phyloP scores from a whole-genome alignment of 1,284 basidiomycete genomes.

The Coniferiporia sulphurascens region DNA sequence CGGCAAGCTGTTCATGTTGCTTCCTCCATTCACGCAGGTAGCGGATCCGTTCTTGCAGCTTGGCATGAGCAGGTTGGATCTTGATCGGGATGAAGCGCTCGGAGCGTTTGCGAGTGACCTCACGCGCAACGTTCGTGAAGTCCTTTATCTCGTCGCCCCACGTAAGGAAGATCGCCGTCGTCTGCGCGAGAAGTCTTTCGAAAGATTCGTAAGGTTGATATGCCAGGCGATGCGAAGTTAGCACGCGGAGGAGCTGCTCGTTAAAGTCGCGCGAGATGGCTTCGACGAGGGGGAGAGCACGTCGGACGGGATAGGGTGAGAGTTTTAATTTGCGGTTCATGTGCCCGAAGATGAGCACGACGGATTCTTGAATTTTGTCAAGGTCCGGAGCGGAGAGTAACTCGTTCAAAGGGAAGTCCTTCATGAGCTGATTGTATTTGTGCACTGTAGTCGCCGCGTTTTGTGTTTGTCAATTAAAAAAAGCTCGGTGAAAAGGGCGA shows the following conservation, averaged over 20 bases:
- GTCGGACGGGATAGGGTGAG: conserved; percentile 93
- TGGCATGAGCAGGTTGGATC: conserved; percentile 85
- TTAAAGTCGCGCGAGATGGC: conserved; percentile 98
- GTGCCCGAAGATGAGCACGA: conserved; percentile 86
- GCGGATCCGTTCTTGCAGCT: conserved; percentile 83
- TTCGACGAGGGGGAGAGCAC: conserved; percentile 93
- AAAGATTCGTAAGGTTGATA: conserved; percentile 95
- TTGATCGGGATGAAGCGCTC: conserved; percentile 99
- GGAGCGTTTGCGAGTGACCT: conserved; percentile 85
- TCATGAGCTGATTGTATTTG: conserved; percentile 98
- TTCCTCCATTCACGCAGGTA: conserved; percentile 93
- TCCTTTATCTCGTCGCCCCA: conserved; percentile 99
- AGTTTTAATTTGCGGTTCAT: conserved; percentile 94
- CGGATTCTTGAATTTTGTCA: conserved; percentile 88
- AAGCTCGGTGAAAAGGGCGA: not conserved
- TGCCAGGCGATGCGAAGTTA: conserved; percentile 85
- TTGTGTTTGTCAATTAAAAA: not conserved
- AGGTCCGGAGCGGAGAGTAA: conserved; percentile 94
- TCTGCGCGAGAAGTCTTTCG: conserved; percentile 76
- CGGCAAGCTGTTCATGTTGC: conserved; percentile 94
- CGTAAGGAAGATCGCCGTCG: conserved; percentile 81
- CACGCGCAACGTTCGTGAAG: conserved; percentile 95
- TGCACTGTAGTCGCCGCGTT: conserved; percentile 54
- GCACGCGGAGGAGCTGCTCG: conserved; percentile 87
- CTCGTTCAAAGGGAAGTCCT: conserved; percentile 97